Percentiles rank a stretch among this genome's conserved stretches.
phyloP scores from a whole-genome alignment of 768 basidiomycete species.

The Glaciozyma antarctica region DNA sequence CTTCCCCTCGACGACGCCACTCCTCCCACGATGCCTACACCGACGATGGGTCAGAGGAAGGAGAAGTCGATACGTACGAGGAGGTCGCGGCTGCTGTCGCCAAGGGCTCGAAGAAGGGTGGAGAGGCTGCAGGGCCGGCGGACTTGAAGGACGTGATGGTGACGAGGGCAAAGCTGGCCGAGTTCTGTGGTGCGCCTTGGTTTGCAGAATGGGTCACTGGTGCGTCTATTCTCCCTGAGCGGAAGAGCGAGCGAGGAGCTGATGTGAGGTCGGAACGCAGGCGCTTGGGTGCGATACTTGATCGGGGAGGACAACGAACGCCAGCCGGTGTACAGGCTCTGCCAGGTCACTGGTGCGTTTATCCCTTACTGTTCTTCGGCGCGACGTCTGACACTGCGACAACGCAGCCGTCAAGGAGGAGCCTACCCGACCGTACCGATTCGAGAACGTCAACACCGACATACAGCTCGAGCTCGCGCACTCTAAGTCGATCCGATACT shows the following conservation, averaged over 20 bases:
- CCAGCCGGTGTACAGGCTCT: constrained; percentile 65
- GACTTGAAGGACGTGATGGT: constrained; percentile 58
- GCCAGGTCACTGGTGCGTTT: constrained; percentile 58
- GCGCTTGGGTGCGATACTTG: constrained; percentile 75
- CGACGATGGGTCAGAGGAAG: constrained; percentile 69
- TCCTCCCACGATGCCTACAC: constrained; percentile 45
- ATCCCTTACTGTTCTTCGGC: too few species aligned
- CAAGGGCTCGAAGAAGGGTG: constrained; percentile 46
- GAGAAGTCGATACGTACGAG: constrained; percentile 50
- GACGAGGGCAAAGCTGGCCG: constrained; percentile 61
- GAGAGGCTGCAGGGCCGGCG: constrained; percentile 46
- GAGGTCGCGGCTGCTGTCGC: constrained; percentile 50
- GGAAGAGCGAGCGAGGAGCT: neutral
- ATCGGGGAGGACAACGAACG: constrained; percentile 54
- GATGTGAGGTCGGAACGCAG: constrained; percentile 41
- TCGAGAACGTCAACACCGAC: constrained; percentile 40
- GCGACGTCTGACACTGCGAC: too few species aligned
- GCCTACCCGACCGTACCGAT: constrained; percentile 12
- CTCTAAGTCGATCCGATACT: constrained; percentile 55
- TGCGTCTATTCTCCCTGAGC: constrained; percentile 36
- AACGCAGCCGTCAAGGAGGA: neutral
- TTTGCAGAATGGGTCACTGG: constrained; percentile 77
- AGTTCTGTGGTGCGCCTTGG: constrained; percentile 64
- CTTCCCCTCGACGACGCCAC: constrained; percentile 54
- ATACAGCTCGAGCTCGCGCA: constrained; percentile 65